Base-by-base conservation (phyloP, 331 rosid species). In the Dryas integrifolia region DNA sequence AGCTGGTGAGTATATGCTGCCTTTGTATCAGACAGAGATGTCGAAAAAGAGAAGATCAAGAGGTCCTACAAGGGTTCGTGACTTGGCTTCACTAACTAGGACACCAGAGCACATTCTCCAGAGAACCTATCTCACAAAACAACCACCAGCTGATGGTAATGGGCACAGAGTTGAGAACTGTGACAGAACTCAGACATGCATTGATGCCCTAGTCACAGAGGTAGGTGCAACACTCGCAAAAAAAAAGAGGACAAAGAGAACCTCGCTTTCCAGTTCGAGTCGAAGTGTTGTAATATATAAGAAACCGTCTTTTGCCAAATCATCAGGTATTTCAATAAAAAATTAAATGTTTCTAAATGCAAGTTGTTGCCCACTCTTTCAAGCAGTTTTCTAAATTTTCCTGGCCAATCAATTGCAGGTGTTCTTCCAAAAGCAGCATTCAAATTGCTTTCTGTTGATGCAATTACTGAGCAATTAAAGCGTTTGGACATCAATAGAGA, bases 1-100 rank as follows among this genome's bases (percentile, higher is more conserved):
- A 76, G 75, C 69, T 44, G 77, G 63, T 53, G 82, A 83, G 53
- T 35, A 74, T 48, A 35, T 59, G 41, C 15, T 67, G 81, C 65
- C 86, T 55, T 81, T 84, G 51, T 59, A 76, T 65, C 82, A 77
- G 77, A 81, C 77, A 57, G 80, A 77, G 58, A 81, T 67, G 76
- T 76, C 82, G 70, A 86, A 88, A 46, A 89, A 77, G 83, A 89
- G 81, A 77, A 89, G 88, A 84, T 78, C 97, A 43, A 84, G 78
- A 78, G 72, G 67, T 81, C 77, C 80, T 51, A 57, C 73, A 35
- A 84, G 74, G 70, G 74, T 67, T 57, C 79, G 80, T 63, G 72
- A 71, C 67, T 70, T 13, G 53, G 70, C 81, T 80, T 77, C 86
- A 65, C 74, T 78, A 59, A 82, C 67, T 66, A 85, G 69, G 71